A percentile compares a stretch with the other conserved stretches of the same genome.
Evolutionary conservation across 2,329 filamentous ascomycete genomes (phyloP).

Genomic region (Sarocladiaceae sp.): DNA sequence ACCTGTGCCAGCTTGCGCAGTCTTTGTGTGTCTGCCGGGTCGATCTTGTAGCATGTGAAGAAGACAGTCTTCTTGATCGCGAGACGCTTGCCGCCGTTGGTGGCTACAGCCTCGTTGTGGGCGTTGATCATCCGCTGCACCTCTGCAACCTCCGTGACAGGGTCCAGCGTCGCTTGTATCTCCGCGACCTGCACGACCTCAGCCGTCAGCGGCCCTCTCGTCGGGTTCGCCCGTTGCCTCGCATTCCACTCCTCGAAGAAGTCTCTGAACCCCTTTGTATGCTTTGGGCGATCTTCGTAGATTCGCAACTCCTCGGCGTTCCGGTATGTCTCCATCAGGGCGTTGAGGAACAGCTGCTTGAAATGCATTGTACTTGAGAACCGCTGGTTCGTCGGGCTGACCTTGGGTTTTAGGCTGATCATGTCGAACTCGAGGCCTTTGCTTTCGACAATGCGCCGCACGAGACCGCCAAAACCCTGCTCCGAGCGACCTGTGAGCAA

Average conservation of each 20-base stretch:
- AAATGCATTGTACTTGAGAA: constrained; percentile 84
- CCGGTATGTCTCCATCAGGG: constrained; percentile 80
- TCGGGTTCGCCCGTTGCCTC: constrained; percentile 38
- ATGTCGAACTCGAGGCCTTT: constrained; percentile 83
- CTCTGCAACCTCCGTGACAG: constrained; percentile 71
- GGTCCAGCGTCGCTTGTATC: constrained; percentile 64
- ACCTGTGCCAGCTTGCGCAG: constrained; percentile 65
- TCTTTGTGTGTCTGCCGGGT: constrained; percentile 61
- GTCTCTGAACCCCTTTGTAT: constrained; percentile 75
- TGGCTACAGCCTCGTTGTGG: constrained; percentile 58
- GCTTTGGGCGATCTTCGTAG: constrained; percentile 60
- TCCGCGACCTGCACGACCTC: constrained; percentile 87
- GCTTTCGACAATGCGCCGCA: constrained; percentile 73
- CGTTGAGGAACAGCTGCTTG: constrained; percentile 78
- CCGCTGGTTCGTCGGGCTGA: constrained; percentile 70
- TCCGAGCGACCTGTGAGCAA: constrained; percentile 84
- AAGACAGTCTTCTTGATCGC: constrained; percentile 81
- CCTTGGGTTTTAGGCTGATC: constrained; percentile 77
- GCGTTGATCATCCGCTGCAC: constrained; percentile 84
- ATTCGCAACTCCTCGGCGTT: constrained; percentile 75
- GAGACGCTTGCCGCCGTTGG: constrained; percentile 37
- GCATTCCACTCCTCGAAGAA: constrained; percentile 77
- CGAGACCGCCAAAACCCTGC: constrained; percentile 65
- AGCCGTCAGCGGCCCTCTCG: constrained; percentile 59
- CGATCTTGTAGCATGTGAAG: constrained; percentile 88